These are phyloP conservation scores for Arthrobotrys entomopaga DNA, from an alignment of 2,329 filamentous ascomycete genomes.

Conservation along the genomic window DNA sequence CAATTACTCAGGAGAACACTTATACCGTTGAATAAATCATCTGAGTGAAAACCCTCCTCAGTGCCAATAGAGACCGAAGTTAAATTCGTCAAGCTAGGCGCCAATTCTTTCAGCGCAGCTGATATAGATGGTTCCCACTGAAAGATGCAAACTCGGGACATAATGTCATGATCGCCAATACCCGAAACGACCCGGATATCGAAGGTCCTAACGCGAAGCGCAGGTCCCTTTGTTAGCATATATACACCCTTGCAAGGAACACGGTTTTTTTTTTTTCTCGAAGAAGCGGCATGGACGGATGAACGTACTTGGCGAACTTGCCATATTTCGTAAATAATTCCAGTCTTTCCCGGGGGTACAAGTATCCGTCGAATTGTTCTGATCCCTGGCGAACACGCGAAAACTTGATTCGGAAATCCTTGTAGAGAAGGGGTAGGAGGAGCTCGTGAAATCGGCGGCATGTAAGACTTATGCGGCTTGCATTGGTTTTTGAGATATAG, in stretches of 20 bases:
- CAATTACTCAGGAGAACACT: not conserved
- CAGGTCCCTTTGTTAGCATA: no score
- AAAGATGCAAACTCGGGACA: not conserved
- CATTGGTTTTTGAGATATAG: not conserved
- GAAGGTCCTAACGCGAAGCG: no score
- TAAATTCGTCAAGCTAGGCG: not conserved
- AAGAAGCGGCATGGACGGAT: not conserved
- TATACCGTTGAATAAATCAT: not conserved
- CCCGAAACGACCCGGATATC: no score
- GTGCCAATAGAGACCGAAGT: not conserved
- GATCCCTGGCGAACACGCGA: not conserved
- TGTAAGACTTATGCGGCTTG: slow-evolving; percentile 9
- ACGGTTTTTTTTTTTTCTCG: not conserved
- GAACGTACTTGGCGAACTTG: not conserved
- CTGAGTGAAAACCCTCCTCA: not conserved
- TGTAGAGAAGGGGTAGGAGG: not conserved
- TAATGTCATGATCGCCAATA: no score
- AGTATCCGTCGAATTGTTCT: not conserved
- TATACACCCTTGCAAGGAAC: not conserved
- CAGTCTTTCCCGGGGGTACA: slow-evolving; percentile 3
- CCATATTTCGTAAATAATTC: slow-evolving; percentile 3
- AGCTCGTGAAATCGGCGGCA: slow-evolving; percentile 12
- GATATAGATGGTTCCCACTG: not conserved
- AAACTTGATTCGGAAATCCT: not conserved
- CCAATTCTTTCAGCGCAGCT: not conserved